Conservation (phyloP, 2,329 filamentous ascomycete species). For the Tolypocladium paradoxum region DNA sequence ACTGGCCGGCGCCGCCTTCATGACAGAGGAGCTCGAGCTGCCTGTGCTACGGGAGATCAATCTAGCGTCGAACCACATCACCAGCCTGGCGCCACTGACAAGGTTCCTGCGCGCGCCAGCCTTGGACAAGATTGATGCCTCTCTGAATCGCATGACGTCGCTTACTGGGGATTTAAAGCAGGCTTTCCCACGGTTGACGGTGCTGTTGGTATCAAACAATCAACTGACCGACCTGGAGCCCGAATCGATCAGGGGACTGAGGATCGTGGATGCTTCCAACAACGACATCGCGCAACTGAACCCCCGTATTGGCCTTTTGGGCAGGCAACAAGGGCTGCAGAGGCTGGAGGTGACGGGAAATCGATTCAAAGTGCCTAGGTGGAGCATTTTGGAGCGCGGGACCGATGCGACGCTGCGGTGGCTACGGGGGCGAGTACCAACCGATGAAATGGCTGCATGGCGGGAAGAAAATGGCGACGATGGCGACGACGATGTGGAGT, state of each 20-base stretch:
- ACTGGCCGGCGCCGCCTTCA: conserved; percentile 51
- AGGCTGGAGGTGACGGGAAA: conserved; percentile 74
- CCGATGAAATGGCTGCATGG: conserved; percentile 48
- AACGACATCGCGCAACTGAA: conserved; percentile 80
- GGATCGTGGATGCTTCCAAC: conserved; percentile 67
- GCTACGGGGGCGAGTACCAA: conserved; percentile 65
- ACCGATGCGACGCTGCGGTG: conserved; percentile 77
- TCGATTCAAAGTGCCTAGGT: conserved; percentile 76
- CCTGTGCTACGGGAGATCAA: conserved; percentile 69
- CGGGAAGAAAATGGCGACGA: conserved; percentile 33
- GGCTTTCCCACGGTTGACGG: conserved; percentile 58
- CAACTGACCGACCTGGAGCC: conserved; percentile 62
- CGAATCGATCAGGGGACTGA: conserved; percentile 62
- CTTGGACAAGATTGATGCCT: conserved; percentile 69
- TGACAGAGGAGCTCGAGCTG: conserved; percentile 57
- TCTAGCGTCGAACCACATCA: conserved; percentile 63
- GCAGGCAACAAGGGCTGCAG: conserved; percentile 49
- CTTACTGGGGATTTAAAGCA: conserved; percentile 54
- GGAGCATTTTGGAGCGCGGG: conserved; percentile 73
- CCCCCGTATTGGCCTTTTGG: conserved; percentile 67
- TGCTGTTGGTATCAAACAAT: conserved; percentile 71
- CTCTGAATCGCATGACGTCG: conserved; percentile 66
- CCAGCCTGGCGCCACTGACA: conserved; percentile 55
- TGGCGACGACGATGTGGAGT: conserved; percentile 11
- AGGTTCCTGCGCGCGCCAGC: conserved; percentile 59